Percentiles rank a stretch among this genome's conserved stretches.
Evolutionary conservation across 352 stramenopile species (phyloP).

Genomic region (Pythium folliculosum): DNA sequence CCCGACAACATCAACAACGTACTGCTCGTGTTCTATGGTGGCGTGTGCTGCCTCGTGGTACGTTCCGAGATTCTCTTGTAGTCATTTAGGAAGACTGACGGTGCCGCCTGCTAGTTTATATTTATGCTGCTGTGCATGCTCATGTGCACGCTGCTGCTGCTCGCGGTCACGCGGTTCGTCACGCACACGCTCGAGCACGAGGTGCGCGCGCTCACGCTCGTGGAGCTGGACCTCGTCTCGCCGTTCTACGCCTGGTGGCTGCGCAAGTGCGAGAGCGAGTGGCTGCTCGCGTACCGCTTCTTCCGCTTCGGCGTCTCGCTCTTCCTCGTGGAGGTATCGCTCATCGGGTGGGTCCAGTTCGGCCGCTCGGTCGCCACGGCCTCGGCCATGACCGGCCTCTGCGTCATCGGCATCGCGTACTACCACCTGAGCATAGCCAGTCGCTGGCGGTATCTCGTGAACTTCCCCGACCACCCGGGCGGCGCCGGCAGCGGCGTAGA

Average conservation of each 20-base stretch:
- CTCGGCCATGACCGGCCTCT: constrained; percentile 53
- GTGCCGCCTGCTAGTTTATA: constrained; percentile 46
- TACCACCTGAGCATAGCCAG: constrained; percentile 71
- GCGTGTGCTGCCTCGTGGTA: constrained; percentile 56
- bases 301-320: constrained; percentile 63
- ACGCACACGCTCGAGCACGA: constrained; percentile 78
- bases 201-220: constrained; percentile 47
- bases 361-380: constrained; percentile 41
- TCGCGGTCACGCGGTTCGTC: constrained; percentile 77
- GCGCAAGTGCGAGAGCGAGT: constrained; percentile 70
- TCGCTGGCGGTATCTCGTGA: constrained; percentile 73
- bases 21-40: constrained; percentile 67
- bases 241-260: constrained; percentile 76
- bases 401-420: constrained; percentile 49
- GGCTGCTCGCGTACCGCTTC: constrained; percentile 66
- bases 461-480: constrained; percentile 39
- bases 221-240: constrained; percentile 67
- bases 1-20: constrained; percentile 40
- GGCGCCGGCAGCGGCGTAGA: not conserved
- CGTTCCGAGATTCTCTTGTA: not conserved
- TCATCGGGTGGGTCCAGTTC: constrained; percentile 72
- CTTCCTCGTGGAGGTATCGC: constrained; percentile 57
- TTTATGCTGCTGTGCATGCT: constrained; percentile 76
- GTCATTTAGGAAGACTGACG: not conserved
- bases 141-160: constrained; percentile 66